These are phyloP conservation scores for Huiozyma naganishii DNA, from an alignment of 805 yeast genomes.

Conservation along the genomic window DNA sequence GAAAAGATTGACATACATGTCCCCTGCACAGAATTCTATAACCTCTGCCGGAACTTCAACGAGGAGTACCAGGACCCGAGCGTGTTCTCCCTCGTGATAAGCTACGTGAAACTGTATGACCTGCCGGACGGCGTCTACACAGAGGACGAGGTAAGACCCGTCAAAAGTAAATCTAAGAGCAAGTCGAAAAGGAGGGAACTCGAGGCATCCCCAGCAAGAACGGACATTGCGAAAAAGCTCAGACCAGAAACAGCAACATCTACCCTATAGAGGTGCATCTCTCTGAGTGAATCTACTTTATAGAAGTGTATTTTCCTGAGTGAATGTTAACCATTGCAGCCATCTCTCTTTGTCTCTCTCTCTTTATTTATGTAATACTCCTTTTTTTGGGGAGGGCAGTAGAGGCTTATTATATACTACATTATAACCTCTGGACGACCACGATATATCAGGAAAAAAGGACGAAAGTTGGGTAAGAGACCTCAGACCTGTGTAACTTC, in stretches of 20 bases:
- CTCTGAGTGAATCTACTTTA: too few species aligned
- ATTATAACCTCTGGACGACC: too few species aligned
- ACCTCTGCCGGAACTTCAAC: slow-evolving; percentile 64
- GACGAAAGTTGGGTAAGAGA: too few species aligned
- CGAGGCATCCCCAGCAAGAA: not conserved
- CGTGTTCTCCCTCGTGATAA: slow-evolving; percentile 46
- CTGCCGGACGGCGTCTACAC: slow-evolving; percentile 76
- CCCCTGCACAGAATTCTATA: slow-evolving; percentile 85
- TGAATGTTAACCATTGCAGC: too few species aligned
- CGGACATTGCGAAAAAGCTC: not conserved
- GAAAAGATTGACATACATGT: slow-evolving; percentile 72
- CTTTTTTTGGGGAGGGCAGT: too few species aligned
- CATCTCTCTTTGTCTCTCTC: too few species aligned
- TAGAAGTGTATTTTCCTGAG: too few species aligned
- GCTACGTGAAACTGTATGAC: slow-evolving; percentile 66
- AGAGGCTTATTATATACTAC: too few species aligned
- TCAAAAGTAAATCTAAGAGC: slow-evolving; percentile 33
- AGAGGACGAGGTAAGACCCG: slow-evolving; percentile 71
- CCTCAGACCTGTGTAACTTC: too few species aligned
- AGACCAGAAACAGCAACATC: not conserved
- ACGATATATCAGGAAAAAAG: too few species aligned
- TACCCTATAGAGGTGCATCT: too few species aligned
- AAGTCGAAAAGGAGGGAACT: slow-evolving; percentile 5
- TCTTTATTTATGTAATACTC: too few species aligned
- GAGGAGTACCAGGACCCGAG: slow-evolving; percentile 51